A percentile compares a stretch with the other conserved stretches of the same genome.
phyloP scores from a whole-genome alignment of 2,329 filamentous ascomycete species.

The Cryphonectria parasitica region DNA sequence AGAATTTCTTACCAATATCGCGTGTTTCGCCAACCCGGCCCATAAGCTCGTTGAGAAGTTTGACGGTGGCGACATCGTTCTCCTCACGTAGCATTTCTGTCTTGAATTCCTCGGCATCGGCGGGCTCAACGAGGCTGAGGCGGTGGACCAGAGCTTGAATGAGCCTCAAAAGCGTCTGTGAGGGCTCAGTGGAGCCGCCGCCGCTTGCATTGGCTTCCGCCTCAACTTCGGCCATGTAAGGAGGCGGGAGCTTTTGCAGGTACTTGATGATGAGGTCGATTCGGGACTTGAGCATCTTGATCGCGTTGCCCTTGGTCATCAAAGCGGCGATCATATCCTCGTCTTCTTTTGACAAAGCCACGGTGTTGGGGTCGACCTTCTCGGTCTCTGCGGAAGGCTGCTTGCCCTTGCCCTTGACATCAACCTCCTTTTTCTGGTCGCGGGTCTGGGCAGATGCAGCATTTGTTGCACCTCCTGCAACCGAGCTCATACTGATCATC shows the following conservation, averaged over 20 bases:
- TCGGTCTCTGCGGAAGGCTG: conserved; percentile 42
- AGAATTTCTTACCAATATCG: conserved; percentile 76
- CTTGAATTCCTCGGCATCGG: conserved; percentile 66
- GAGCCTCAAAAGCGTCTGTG: conserved; percentile 80
- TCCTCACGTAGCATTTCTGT: conserved; percentile 75
- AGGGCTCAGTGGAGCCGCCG: conserved; percentile 47
- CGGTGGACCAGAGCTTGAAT: conserved; percentile 85
- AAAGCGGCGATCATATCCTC: conserved; percentile 68
- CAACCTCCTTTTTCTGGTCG: conserved; percentile 47
- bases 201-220: conserved; percentile 46
- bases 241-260: conserved; percentile 69
- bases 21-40: conserved; percentile 72
- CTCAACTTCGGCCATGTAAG: conserved; percentile 27
- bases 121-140: conserved; percentile 78
- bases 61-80: conserved; percentile 82
- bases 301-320: conserved; percentile 86
- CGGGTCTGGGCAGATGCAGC: conserved; percentile 62
- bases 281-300: conserved; percentile 86
- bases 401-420: conserved; percentile 57
- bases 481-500: conserved; percentile 96
- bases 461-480: conserved; percentile 82
- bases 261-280: conserved; percentile 77
- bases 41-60: conserved; percentile 75
- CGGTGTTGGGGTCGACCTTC: conserved; percentile 43
- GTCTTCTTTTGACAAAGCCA: conserved; percentile 59